These are phyloP conservation scores for Diplodia seriata DNA, from an alignment of 2,329 filamentous ascomycete species.

Conservation along the genomic window DNA sequence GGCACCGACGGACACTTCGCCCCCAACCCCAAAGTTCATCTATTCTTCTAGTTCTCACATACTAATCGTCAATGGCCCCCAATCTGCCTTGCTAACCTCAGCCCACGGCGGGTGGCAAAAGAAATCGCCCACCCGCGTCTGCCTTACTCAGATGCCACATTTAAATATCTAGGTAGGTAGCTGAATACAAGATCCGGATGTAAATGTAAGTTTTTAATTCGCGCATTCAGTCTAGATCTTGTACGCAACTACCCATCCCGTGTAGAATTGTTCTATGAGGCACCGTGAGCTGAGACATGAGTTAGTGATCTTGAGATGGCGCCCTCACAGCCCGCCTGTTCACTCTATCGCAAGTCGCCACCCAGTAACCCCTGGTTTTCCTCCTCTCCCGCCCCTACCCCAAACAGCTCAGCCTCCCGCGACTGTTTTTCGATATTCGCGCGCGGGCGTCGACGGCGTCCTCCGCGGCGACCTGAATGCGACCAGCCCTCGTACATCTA, in stretches of 20 bases:
- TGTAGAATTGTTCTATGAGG: too few relatives aligned
- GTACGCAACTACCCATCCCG: too few relatives aligned
- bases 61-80: not conserved
- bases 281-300: not conserved
- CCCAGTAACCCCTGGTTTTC: not conserved
- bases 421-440: conserved; percentile 2
- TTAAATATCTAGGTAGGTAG: too few relatives aligned
- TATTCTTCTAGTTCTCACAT: not conserved
- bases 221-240: too few relatives aligned
- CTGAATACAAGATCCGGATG: too few relatives aligned
- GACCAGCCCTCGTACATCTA: conserved; percentile 5
- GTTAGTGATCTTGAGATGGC: not conserved
- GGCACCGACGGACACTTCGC: not conserved
- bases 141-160: too few relatives aligned
- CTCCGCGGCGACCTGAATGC: conserved; percentile 18
- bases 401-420: not conserved
- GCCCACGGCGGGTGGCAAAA: not conserved
- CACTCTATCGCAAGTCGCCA: conserved; percentile 4
- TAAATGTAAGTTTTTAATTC: too few relatives aligned
- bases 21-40: not conserved
- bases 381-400: not conserved
- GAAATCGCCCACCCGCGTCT: too few relatives aligned
- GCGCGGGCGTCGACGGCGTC: not conserved
- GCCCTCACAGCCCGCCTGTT: not conserved
- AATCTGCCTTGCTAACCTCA: not conserved